phyloP scores from a whole-genome alignment of 352 stramenopile species.

The Blastocystis hominis region DNA sequence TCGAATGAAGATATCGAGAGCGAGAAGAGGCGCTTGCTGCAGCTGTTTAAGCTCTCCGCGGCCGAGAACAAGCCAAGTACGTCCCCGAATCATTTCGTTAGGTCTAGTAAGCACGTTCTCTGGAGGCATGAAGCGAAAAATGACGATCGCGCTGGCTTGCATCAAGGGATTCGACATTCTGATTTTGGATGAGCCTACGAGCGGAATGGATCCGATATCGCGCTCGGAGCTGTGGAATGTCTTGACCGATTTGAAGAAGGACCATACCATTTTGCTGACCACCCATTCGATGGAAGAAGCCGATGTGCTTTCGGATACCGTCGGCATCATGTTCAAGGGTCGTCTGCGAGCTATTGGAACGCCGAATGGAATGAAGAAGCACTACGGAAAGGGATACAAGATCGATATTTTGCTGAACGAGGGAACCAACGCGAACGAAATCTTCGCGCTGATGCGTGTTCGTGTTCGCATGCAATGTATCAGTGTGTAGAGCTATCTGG shows the following conservation, averaged over 20 bases:
- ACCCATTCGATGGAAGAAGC: slow-evolving; percentile 58
- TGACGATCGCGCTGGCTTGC: slow-evolving; percentile 47
- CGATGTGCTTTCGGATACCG: slow-evolving; percentile 41
- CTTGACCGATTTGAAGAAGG: slow-evolving; percentile 46
- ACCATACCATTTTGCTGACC: slow-evolving; percentile 54
- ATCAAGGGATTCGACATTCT: slow-evolving; percentile 17
- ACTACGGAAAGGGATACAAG: slow-evolving; percentile 41
- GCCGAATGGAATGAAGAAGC: slow-evolving; percentile 29
- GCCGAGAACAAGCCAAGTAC: neutral
- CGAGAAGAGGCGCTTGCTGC: neutral
- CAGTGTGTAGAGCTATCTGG: neutral
- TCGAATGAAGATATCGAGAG: neutral
- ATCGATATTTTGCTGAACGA: slow-evolving; percentile 19
- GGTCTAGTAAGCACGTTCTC: slow-evolving; percentile 25
- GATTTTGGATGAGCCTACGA: slow-evolving; percentile 59
- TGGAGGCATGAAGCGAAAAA: slow-evolving; percentile 59
- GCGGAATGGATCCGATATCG: slow-evolving; percentile 58
- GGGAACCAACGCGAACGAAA: neutral
- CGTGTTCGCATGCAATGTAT: neutral
- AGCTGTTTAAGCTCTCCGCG: slow-evolving; percentile 16
- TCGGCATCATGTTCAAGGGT: slow-evolving; percentile 57
- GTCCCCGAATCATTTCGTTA: slow-evolving; percentile 35
- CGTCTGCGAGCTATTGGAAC: slow-evolving; percentile 32
- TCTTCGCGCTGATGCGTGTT: slow-evolving; percentile 21
- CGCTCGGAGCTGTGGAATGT: slow-evolving; percentile 53